Base-by-base conservation (phyloP, 352 stramenopile genomes). In the Globisporangium radiosum region DNA sequence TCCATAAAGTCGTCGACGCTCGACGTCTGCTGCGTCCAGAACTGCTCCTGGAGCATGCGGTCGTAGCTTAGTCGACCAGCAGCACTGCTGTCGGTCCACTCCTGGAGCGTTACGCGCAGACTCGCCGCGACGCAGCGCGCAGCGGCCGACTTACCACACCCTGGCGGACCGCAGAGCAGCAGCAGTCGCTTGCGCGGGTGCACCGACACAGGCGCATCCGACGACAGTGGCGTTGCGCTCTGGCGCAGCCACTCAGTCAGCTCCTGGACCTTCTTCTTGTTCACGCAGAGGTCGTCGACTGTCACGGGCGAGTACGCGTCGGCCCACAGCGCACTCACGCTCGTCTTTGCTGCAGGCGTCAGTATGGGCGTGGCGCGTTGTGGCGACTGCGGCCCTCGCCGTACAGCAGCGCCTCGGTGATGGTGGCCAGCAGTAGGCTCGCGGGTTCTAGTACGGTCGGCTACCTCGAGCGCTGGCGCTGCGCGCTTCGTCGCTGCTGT, bases 211-310 rank as follows among this genome's bases (percentile, higher is more conserved):
- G n/a, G 14, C 37, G 50, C 47, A 15, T 53, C 33, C 44, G 19
- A 14, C 36, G 48, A 4, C 33, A 63, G 11, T 51, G 60, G 19
- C 14, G 6, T 44, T 47, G 43, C 42, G 33, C 54, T 52, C 3
- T 43, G 44, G 8, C 59, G 43, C 0, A 95, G 47, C 85, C 85
- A 95, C 7, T 78, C 72, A 10, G 65, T 72, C 0, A 95, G 71
- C 58, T 92, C 81, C 39, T 86, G 70, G 9, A 85, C 59, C 64
- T 95, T 95, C 55, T 91, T 92, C 66, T 88, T 90, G 60, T 90
- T 86, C 17, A 95, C 69, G 54, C 81, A 90, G 2, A 95, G 63
- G 1, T 95, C 75, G n/a, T 87, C 76, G 6, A 87, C 65, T 4
- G 57, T 66, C 17, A 68, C 64, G 0, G 81, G 78, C 1, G 56